Evolutionary conservation across 306 rosid species (phyloP).

Genomic region (Lathyrus aphaca): DNA sequence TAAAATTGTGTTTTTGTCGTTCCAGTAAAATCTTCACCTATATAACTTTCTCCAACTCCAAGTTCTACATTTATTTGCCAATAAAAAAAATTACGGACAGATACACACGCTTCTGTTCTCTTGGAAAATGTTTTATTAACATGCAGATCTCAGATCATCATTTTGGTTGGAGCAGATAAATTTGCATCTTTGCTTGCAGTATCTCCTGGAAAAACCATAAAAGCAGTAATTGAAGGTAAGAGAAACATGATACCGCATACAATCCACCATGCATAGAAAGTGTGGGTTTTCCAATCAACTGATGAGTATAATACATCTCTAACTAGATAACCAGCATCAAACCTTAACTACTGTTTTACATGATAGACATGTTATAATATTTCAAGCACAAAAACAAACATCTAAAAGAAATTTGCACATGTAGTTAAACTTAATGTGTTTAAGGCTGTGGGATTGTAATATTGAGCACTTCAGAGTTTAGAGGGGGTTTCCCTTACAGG

Average conservation of each 20-base stretch:
- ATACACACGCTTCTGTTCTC: slow-evolving; percentile 30
- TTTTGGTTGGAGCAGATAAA: slow-evolving; percentile 40
- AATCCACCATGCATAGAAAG: slow-evolving; percentile 12
- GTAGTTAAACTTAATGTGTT: slow-evolving; percentile 22
- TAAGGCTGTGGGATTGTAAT: slow-evolving; percentile 9
- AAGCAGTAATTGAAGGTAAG: slow-evolving; percentile 19
- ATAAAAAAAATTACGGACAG: slow-evolving; percentile 21
- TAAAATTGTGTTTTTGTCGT: neutral
- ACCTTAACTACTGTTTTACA: slow-evolving; percentile 28
- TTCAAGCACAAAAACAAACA: slow-evolving; percentile 31
- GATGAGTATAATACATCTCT: slow-evolving; percentile 3
- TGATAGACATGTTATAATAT: neutral
- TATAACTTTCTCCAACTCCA: slow-evolving; percentile 19
- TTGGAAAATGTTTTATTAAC: slow-evolving; percentile 24
- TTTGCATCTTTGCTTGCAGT: slow-evolving; percentile 48
- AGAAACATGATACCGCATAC: slow-evolving; percentile 3
- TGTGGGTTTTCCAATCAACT: neutral
- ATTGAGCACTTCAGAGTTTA: neutral
- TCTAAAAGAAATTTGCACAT: slow-evolving; percentile 16
- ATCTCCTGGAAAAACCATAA: slow-evolving; percentile 49
- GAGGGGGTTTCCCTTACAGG: slow-evolving; percentile 10
- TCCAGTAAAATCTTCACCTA: neutral
- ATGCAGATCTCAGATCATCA: slow-evolving; percentile 49
- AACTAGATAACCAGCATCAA: slow-evolving; percentile 12
- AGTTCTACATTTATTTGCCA: slow-evolving; percentile 21